Evolutionary conservation across 371 early-diverging fungal species (phyloP), one percentile per base, ranked within the genome.

Genomic region (Fennellomyces sp.): DNA sequence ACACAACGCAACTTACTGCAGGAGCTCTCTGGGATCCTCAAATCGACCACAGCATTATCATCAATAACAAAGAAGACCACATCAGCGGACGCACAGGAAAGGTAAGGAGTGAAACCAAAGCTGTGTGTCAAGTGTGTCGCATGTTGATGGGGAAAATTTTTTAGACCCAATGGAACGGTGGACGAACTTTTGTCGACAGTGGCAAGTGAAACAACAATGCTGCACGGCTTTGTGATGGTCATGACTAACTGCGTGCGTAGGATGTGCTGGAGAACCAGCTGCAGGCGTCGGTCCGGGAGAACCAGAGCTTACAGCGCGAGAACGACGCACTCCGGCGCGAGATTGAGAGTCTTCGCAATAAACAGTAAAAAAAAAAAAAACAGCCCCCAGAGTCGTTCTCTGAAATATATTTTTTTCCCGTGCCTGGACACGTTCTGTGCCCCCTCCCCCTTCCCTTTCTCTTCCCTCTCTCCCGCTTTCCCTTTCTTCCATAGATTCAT

Each of bases 301-400:
- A 83, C 53, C 70, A 77, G 12, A 60, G 68, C 38, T 60, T 86
- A 48, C 70, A 77, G 56, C 72, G 78, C 61, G 84, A 86, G 52
- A 86, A 84, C 33, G 82, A 83, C 19, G 67, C 70, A 1, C 62
- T 85, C 67, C 71, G 80, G 35, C 71, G 70, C 15, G 83, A 85
- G 50, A 27, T 85, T 6, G 82, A 86, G 13, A 71, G 64, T 23
- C 50, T 73, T 25, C 52, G 60, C 25, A 33, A 33, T 15, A 53
- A 35, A 7, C 36, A 36, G 30, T 50, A 30, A 29, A 7, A 26
- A n/a, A 17, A 30, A 50, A 28, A 50, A 30, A 50, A 15, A 3
- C 6, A 4, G 8, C 26, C n/a, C 28, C 5, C 28, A 50, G n/a
- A n/a, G n/a, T n/a, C n/a, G n/a, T n/a, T 50, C 29, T 31, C 51